These are phyloP conservation scores for Clitopilus hobsonii DNA, from an alignment of 768 basidiomycete species.

Conservation along the genomic window DNA sequence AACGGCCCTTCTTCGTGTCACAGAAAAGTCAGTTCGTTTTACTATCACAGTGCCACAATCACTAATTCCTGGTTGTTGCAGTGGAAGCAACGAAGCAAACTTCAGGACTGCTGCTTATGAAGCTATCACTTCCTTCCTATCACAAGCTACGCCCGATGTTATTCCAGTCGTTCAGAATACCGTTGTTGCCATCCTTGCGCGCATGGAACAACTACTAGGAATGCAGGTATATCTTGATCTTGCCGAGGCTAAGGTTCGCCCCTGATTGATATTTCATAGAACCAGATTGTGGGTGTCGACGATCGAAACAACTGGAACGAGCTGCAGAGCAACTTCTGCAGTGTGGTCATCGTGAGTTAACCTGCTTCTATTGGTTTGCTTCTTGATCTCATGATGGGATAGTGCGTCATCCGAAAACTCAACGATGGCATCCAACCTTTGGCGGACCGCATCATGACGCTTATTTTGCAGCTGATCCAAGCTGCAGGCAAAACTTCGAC, in stretches of 20 bases:
- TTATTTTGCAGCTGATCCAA: conserved; percentile 79
- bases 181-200: conserved; percentile 71
- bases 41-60: background rate
- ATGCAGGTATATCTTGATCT: conserved; percentile 59
- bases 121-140: conserved; percentile 84
- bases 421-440: conserved; percentile 79
- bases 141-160: conserved; percentile 75
- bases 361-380: too few relatives aligned
- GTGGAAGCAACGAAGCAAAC: conserved; percentile 83
- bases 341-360: conserved; percentile 81
- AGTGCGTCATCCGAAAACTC: conserved; percentile 86
- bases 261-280: conserved; percentile 35
- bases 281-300: conserved; percentile 91
- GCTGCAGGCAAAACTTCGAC: conserved; percentile 91
- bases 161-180: conserved; percentile 81
- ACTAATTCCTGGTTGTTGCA: conserved; percentile 23
- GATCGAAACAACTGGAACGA: conserved; percentile 99
- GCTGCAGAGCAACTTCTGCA: conserved; percentile 91
- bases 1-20: conserved; percentile 76
- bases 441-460: conserved; percentile 93
- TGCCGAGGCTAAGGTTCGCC: background rate
- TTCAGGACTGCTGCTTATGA: conserved; percentile 95
- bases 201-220: conserved; percentile 83
- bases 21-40: conserved; percentile 63
- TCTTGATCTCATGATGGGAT: conserved; percentile 4